A percentile compares a stretch with the other conserved stretches of the same genome.
Conservation (phyloP, 164 flowering plant genomes). For the Annona squamosa region DNA sequence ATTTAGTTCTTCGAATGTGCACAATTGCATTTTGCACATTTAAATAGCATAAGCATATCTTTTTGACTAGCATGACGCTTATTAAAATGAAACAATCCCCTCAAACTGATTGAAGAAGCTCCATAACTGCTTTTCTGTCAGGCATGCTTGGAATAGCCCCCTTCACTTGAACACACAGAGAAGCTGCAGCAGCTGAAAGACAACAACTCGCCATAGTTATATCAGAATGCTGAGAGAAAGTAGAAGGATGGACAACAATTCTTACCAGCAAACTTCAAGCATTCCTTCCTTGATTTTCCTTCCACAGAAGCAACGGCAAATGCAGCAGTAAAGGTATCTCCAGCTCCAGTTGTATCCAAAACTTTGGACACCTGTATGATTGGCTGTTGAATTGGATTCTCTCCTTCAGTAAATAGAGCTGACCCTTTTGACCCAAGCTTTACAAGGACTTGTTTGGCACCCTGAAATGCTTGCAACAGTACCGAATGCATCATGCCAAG, state of each 20-base stretch:
- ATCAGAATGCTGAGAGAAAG: neutral
- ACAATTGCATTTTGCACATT: neutral
- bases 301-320: conserved; percentile 90
- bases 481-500: neutral
- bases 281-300: conserved; percentile 66
- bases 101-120: conserved; percentile 54
- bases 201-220: neutral
- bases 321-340: conserved; percentile 95
- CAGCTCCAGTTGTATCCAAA: conserved; percentile 95
- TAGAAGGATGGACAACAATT: neutral
- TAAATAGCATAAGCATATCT: neutral
- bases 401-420: conserved; percentile 72
- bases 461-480: conserved; percentile 36
- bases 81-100: conserved; percentile 1
- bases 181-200: conserved; percentile 92
- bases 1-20: neutral
- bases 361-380: conserved; percentile 58
- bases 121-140: conserved; percentile 62
- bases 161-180: conserved; percentile 96
- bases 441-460: conserved; percentile 80
- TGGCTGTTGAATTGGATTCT: conserved; percentile 68
- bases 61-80: neutral
- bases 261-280: conserved; percentile 85
- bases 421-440: conserved; percentile 93
- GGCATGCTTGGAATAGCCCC: conserved; percentile 99